phyloP scores from a whole-genome alignment of 371 early-diverging fungal species.

The Dichotomocladium elegans region DNA sequence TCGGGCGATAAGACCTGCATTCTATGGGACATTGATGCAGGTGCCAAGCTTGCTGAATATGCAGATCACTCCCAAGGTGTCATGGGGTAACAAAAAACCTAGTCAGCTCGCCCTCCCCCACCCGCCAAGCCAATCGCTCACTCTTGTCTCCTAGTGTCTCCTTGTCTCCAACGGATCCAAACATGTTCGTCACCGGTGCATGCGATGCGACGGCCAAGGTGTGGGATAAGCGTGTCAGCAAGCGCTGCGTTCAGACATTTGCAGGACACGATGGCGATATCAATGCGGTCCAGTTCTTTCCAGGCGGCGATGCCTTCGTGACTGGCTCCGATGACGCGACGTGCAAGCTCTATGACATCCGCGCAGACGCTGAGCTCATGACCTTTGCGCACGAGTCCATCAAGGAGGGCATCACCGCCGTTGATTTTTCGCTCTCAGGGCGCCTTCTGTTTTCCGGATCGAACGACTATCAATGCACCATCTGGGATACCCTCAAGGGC shows the following conservation, averaged over 20 bases:
- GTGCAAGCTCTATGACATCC: slow-evolving; percentile 92
- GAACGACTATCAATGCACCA: slow-evolving; percentile 97
- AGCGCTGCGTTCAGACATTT: slow-evolving; percentile 92
- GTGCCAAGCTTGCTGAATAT: slow-evolving; percentile 88
- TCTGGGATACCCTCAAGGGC: slow-evolving; percentile 95
- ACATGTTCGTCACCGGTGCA: slow-evolving; percentile 94
- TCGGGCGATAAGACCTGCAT: slow-evolving; percentile 97
- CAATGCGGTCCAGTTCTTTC: slow-evolving; percentile 98
- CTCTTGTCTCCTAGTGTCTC: slow-evolving; percentile 57
- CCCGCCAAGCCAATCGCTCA: too few species aligned
- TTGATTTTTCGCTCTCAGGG: slow-evolving; percentile 93
- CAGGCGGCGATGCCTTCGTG: slow-evolving; percentile 94
- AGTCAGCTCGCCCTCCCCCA: too few species aligned
- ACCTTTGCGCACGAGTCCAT: slow-evolving; percentile 95
- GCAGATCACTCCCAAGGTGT: slow-evolving; percentile 96
- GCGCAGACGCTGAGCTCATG: slow-evolving; percentile 95
- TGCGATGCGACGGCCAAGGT: slow-evolving; percentile 97
- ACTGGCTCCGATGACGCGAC: slow-evolving; percentile 97
- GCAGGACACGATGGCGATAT: slow-evolving; percentile 97
- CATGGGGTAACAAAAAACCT: slow-evolving; percentile 86
- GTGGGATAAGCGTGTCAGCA: slow-evolving; percentile 94
- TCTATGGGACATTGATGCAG: slow-evolving; percentile 97
- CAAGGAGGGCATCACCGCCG: slow-evolving; percentile 94
- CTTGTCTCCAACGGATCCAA: slow-evolving; percentile 77
- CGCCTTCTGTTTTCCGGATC: slow-evolving; percentile 95